phyloP scores from a whole-genome alignment of 768 basidiomycete species.

The Rossbeevera mucosa region DNA sequence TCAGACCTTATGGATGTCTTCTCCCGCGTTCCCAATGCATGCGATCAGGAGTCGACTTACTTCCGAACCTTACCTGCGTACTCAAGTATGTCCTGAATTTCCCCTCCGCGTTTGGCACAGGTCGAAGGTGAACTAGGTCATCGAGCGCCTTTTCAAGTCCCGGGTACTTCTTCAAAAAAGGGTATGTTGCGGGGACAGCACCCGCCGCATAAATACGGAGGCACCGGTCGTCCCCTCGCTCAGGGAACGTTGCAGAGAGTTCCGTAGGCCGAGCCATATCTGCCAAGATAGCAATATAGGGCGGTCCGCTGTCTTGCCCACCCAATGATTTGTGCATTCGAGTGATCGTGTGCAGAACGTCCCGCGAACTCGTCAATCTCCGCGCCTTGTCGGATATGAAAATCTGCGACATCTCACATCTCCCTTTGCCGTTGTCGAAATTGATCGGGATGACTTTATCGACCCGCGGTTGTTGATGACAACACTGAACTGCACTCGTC shows the following conservation, averaged over 20 bases:
- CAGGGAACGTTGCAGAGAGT: conserved; percentile 4
- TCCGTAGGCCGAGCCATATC: neutral
- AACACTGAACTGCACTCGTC: neutral
- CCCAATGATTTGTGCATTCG: neutral
- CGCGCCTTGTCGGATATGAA: conserved; percentile 19
- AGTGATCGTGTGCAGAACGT: neutral
- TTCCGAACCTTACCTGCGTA: conserved; percentile 4
- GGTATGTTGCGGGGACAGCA: neutral
- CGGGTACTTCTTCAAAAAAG: conserved; percentile 4
- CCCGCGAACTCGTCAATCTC: neutral
- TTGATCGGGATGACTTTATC: neutral
- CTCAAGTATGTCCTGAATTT: neutral
- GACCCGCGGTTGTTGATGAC: neutral
- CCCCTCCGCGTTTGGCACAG: neutral
- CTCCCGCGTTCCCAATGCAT: conserved; percentile 10
- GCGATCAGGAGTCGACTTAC: neutral
- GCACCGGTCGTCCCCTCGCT: neutral
- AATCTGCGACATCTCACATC: conserved; percentile 4
- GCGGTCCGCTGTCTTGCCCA: neutral
- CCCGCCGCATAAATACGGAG: conserved; percentile 7
- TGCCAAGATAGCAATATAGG: conserved; percentile 11
- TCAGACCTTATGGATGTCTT: neutral
- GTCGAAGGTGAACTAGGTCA: neutral
- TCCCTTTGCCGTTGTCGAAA: conserved; percentile 3
- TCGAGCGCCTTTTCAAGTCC: neutral